Conservation (phyloP, 306 rosid genomes). For the Corylus avellana region DNA sequence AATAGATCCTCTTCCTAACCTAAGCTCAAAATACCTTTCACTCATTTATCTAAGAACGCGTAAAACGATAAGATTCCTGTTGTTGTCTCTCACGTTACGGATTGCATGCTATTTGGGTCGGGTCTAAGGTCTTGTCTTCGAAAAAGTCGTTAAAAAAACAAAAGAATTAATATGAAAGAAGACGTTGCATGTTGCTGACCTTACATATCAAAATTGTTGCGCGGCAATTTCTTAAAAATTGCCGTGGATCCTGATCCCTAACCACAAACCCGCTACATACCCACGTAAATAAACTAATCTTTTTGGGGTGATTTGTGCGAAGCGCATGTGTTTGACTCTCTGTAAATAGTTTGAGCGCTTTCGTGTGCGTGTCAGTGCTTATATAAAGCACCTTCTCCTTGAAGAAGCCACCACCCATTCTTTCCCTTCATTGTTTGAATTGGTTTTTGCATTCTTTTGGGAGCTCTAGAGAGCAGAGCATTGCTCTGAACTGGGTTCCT, state of each 20-base stretch:
- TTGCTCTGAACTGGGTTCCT: constrained; percentile 18
- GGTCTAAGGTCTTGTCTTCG: neutral
- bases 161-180: too few species aligned
- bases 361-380: neutral
- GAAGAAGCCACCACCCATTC: neutral
- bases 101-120: neutral
- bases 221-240: too few species aligned
- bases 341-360: neutral
- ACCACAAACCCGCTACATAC: neutral
- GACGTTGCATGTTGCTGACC: too few species aligned
- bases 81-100: neutral
- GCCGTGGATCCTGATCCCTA: too few species aligned
- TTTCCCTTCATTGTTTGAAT: neutral
- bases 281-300: neutral
- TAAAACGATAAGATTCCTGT: neutral
- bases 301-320: constrained; percentile 4
- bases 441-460: constrained; percentile 20
- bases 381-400: neutral
- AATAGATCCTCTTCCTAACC: too few species aligned
- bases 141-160: too few species aligned
- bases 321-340: constrained; percentile 51
- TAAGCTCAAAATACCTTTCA: neutral
- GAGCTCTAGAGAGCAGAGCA: constrained; percentile 17
- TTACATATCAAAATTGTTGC: too few species aligned
- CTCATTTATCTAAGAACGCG: neutral